Evolutionary conservation across 2,329 filamentous ascomycete genomes (phyloP).

Genomic region (Neoarthrinium moseri): DNA sequence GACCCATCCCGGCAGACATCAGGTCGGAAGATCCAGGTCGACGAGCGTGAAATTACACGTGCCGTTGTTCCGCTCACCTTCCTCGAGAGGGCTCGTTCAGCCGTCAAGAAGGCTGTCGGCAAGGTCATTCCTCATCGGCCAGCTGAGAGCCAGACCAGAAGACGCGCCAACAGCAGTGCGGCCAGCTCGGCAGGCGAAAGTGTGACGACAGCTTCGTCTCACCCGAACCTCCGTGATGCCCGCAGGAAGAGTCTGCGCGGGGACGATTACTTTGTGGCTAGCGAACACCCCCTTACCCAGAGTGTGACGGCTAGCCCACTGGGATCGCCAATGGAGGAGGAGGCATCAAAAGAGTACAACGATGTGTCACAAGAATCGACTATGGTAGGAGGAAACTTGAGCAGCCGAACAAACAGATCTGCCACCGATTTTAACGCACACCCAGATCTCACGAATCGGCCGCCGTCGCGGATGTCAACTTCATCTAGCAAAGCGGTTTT

Average conservation of each 20-base stretch:
- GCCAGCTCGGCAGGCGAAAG: conserved; percentile 63
- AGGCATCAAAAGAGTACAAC: conserved; percentile 27
- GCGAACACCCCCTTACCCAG: conserved; percentile 72
- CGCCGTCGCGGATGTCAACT: conserved; percentile 26
- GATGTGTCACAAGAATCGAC: conserved; percentile 39
- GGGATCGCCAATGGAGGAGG: conserved; percentile 32
- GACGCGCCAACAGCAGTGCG: conserved; percentile 59
- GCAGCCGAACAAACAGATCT: conserved; percentile 31
- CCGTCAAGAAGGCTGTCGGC: conserved; percentile 65
- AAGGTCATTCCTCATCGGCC: conserved; percentile 62
- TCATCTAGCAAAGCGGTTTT: conserved; percentile 27
- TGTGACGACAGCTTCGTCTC: conserved; percentile 43
- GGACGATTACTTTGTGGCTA: conserved; percentile 54
- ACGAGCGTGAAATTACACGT: conserved; percentile 82
- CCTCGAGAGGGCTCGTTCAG: conserved; percentile 79
- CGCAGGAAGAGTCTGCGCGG: conserved; percentile 53
- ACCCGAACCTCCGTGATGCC: conserved; percentile 51
- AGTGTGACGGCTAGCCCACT: conserved; percentile 72
- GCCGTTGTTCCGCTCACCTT: conserved; percentile 89
- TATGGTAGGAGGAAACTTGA: conserved; percentile 33
- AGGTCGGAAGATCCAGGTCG: conserved; percentile 86
- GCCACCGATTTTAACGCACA: conserved; percentile 34
- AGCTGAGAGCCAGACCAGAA: conserved; percentile 50
- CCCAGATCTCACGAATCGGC: conserved; percentile 29
- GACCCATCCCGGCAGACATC: conserved; percentile 77